phyloP scores from a whole-genome alignment of 2,329 filamentous ascomycete genomes.

The Xylaria sp. region DNA sequence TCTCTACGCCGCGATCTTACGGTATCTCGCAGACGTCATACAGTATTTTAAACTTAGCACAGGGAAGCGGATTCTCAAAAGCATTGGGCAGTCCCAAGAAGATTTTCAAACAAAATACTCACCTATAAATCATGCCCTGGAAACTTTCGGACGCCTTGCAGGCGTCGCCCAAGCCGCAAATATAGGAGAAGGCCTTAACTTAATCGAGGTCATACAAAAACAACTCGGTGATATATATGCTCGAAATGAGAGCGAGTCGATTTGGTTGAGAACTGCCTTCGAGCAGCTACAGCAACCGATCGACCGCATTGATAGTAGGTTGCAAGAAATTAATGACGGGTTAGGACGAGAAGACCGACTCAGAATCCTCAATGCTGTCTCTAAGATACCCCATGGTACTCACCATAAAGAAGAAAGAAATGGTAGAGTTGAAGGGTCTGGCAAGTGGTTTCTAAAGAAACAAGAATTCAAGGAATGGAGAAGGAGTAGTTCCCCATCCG shows the following conservation, averaged over 20 bases:
- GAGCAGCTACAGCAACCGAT: constrained; percentile 8
- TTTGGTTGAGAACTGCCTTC: background rate
- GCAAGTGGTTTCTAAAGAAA: constrained; percentile 5
- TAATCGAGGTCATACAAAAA: constrained; percentile 5
- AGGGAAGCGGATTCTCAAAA: background rate
- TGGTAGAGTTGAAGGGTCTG: background rate
- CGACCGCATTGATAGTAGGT: background rate
- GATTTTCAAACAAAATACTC: constrained; percentile 10
- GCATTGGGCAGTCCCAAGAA: background rate
- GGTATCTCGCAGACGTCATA: constrained; percentile 9
- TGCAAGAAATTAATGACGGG: background rate
- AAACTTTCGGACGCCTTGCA: background rate
- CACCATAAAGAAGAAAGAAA: constrained; percentile 6
- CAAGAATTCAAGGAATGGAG: background rate
- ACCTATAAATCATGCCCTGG: background rate
- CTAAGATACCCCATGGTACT: background rate
- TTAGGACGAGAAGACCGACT: background rate
- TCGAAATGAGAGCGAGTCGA: background rate
- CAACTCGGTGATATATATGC: background rate
- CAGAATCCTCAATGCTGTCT: constrained; percentile 5
- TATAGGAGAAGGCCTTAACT: background rate
- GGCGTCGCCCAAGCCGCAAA: background rate
- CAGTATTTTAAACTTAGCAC: background rate
- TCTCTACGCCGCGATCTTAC: constrained; percentile 17
- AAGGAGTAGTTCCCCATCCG: background rate